These are phyloP conservation scores for Cardiospermum halicacabum DNA, from an alignment of 345 rosid genomes.

Conservation along the genomic window DNA sequence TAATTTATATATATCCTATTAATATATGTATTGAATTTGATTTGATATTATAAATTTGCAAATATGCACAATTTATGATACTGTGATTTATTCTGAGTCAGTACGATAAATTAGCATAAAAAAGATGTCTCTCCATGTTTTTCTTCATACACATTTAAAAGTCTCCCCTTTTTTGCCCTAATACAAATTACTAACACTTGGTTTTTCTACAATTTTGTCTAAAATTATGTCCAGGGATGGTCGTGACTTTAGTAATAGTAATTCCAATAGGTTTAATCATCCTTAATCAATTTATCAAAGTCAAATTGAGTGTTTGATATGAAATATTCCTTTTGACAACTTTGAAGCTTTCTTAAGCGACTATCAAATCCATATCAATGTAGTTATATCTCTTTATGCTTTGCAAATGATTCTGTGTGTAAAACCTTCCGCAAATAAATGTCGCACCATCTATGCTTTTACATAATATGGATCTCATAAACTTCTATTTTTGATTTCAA, in stretches of 20 bases:
- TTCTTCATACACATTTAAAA: neutral
- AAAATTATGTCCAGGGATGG: conserved; percentile 6
- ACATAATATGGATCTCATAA: neutral
- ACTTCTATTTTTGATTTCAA: neutral
- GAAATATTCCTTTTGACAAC: neutral
- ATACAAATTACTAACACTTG: too few species aligned
- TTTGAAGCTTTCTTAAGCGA: neutral
- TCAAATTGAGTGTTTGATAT: neutral
- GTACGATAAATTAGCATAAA: too few species aligned
- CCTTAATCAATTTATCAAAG: neutral
- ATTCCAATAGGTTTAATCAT: neutral
- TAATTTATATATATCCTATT: too few species aligned
- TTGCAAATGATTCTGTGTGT: neutral
- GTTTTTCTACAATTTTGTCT: neutral
- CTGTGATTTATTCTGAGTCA: neutral
- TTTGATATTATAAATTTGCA: too few species aligned
- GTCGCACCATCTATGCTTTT: too few species aligned
- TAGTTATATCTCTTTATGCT: neutral
- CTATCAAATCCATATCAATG: neutral
- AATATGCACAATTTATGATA: neutral
- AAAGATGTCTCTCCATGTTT: neutral
- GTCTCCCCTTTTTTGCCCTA: too few species aligned
- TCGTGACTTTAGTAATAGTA: neutral
- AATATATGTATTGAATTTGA: too few species aligned
- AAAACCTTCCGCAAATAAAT: neutral